These are phyloP conservation scores for Cutaneotrichosporon daszewskae DNA, from an alignment of 1,284 basidiomycete species.

Conservation along the genomic window DNA sequence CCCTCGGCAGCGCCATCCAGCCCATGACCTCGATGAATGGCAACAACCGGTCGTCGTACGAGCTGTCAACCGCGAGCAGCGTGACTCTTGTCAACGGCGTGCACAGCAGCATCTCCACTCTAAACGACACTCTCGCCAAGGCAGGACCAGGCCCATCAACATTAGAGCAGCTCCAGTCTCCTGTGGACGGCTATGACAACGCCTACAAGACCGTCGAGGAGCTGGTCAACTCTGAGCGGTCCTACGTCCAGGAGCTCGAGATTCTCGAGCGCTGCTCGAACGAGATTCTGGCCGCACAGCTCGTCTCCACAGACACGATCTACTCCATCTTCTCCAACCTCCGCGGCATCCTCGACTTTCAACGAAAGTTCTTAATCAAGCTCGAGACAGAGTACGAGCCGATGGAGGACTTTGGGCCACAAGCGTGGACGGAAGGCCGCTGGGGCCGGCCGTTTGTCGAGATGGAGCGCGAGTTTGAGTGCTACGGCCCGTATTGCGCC, in stretches of 20 bases:
- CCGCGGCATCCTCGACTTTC: slow-evolving; percentile 93
- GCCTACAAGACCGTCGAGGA: slow-evolving; percentile 46
- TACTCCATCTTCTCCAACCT: slow-evolving; percentile 94
- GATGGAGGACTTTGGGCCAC: slow-evolving; percentile 54
- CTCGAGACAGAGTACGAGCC: slow-evolving; percentile 67
- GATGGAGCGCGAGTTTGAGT: slow-evolving; percentile 82
- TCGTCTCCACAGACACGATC: slow-evolving; percentile 88
- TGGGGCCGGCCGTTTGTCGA: slow-evolving; percentile 76
- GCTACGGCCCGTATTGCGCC: slow-evolving; percentile 96
- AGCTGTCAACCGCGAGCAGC: slow-evolving; percentile 22
- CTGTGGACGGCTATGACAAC: slow-evolving; percentile 17
- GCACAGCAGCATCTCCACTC: neutral
- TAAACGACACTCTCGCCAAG: neutral
- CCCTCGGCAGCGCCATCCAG: slow-evolving; percentile 6
- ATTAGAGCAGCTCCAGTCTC: slow-evolving; percentile 8
- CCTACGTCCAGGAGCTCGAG: slow-evolving; percentile 97
- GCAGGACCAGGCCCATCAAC: slow-evolving; percentile 1
- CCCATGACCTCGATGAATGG: slow-evolving; percentile 14
- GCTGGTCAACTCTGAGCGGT: slow-evolving; percentile 62
- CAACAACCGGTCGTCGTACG: slow-evolving; percentile 39
- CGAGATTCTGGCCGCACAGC: slow-evolving; percentile 69
- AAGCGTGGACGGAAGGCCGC: slow-evolving; percentile 73
- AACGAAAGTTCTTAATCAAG: slow-evolving; percentile 86
- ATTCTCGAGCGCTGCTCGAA: slow-evolving; percentile 85
- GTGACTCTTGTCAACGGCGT: slow-evolving; percentile 7